Base-by-base conservation (phyloP, 495 filamentous ascomycete genomes). In the Aspergillus sclerotioniger region DNA sequence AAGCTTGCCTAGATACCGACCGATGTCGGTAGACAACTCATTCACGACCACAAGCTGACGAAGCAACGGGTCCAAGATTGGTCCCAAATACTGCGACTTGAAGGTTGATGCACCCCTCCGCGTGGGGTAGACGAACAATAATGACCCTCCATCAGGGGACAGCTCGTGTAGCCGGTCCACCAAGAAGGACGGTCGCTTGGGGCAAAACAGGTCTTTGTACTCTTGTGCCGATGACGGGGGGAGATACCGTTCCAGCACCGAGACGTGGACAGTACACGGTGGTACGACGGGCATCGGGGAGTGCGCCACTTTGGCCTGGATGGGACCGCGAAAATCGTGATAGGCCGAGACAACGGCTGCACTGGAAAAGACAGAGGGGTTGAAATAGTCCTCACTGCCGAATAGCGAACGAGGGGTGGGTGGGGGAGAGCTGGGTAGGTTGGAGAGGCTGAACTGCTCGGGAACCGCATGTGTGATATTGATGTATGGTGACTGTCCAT, bases 81-180 rank as follows among this genome's bases (percentile, higher is more conserved):
- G 87, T 1, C 81, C 84, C 8, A 90, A 73, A 62, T 88, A 89
- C 35, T 83, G 76, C 6, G 76, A 76, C 58, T 84, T 80, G 71
- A 90, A 90, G 1, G 84, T 84, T 10, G 70, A 76, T 3, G 78
- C 87, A 32, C 87, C 87, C 12, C 76, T 71, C 58, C 76, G 77
- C 41, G 87, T 90, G 0, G 87, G 87, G 61, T 90, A 89, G 35
- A 90, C 81, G 70, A 90, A 88, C 17, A 89, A 64, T 9, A 90
- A 67, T 20, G 74, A 78, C 49, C 87, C 87, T 31, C 80, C 76
- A 21, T 84, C 60, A 0, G 81, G 77, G 0, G 84, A 83, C 0
- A 90, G 77, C 62, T 90, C 87, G 48, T 75, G 71, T 35, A 90
- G 67, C 10, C 87, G 84, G 63, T 90, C 86, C 29, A 87, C 76